Percentiles rank a stretch among this genome's conserved stretches.
phyloP scores from a whole-genome alignment of 306 rosid genomes.

The Rosa rugosa region DNA sequence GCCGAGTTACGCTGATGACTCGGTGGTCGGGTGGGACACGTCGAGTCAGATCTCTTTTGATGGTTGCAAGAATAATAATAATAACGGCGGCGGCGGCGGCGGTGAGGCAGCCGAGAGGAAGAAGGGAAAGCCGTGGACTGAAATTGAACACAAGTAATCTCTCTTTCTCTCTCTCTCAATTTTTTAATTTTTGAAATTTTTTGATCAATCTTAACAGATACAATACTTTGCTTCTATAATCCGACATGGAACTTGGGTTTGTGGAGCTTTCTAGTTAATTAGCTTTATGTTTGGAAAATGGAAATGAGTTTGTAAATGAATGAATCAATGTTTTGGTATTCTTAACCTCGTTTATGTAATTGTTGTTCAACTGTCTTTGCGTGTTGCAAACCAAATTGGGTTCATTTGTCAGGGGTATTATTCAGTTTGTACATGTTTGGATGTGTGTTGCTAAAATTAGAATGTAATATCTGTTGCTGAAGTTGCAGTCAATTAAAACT shows the following conservation, averaged over 20 bases:
- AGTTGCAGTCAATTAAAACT: background rate
- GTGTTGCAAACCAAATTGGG: background rate
- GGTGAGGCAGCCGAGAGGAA: conserved; percentile 70
- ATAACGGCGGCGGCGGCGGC: background rate
- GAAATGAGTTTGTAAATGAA: background rate
- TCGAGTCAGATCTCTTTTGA: conserved; percentile 69
- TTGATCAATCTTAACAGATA: background rate
- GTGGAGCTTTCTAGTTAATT: background rate
- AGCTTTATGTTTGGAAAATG: too few species aligned
- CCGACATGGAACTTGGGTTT: background rate
- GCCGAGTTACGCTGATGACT: conserved; percentile 65
- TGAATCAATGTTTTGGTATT: background rate
- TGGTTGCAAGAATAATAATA: conserved; percentile 36
- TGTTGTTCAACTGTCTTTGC: background rate
- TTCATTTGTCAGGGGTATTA: background rate
- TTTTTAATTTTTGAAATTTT: background rate
- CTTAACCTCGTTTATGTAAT: background rate
- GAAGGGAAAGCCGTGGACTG: conserved; percentile 91
- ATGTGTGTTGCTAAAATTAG: background rate
- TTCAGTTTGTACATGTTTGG: background rate
- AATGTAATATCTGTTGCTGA: background rate
- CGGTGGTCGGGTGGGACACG: conserved; percentile 50
- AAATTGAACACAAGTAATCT: conserved; percentile 75
- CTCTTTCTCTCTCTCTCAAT: background rate
- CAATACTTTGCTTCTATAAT: background rate